Percentiles rank a stretch among this genome's conserved stretches.
These are phyloP conservation scores for Aspergillus sclerotioniger DNA, from an alignment of 495 filamentous ascomycete species.

Conservation along the genomic window DNA sequence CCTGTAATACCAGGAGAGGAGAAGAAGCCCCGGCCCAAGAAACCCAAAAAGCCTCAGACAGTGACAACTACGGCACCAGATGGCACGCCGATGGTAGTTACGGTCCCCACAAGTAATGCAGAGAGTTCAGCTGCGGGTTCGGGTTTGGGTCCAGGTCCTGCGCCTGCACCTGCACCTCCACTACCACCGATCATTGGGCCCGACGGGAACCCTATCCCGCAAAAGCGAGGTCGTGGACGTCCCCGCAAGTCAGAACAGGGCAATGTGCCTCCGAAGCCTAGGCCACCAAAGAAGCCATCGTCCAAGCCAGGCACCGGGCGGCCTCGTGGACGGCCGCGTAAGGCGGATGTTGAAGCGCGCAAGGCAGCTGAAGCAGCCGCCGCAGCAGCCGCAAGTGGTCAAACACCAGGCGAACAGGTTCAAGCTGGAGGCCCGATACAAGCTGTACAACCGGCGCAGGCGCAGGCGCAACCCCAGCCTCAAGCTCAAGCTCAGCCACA, in stretches of 20 bases:
- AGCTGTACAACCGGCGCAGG: background rate
- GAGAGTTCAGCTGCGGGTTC: background rate
- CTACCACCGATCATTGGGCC: constrained; percentile 27
- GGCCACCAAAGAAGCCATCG: constrained; percentile 22
- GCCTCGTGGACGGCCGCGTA: constrained; percentile 40
- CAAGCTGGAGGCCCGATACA: constrained; percentile 6
- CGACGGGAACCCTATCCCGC: constrained; percentile 33
- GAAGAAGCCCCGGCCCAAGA: constrained; percentile 17
- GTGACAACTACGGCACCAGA: constrained; percentile 2
- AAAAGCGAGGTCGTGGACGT: constrained; percentile 40
- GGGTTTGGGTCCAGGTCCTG: background rate
- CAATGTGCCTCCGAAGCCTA: constrained; percentile 27
- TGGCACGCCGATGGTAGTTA: background rate
- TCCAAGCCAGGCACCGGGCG: constrained; percentile 31
- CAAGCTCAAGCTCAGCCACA: constrained; percentile 9
- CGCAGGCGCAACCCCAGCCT: constrained; percentile 1
- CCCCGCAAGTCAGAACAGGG: constrained; percentile 39
- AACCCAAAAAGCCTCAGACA: constrained; percentile 13
- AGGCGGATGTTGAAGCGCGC: constrained; percentile 36
- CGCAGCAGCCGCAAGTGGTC: background rate
- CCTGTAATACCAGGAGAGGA: constrained; percentile 19
- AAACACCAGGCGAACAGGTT: background rate
- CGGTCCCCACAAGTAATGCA: background rate
- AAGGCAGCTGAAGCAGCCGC: constrained; percentile 13
- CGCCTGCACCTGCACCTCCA: constrained; percentile 2